Evolutionary conservation across 192 early-diverging fungal species (phyloP), one percentile per base, ranked within the genome.

Genomic region (Diversispora epigaea): DNA sequence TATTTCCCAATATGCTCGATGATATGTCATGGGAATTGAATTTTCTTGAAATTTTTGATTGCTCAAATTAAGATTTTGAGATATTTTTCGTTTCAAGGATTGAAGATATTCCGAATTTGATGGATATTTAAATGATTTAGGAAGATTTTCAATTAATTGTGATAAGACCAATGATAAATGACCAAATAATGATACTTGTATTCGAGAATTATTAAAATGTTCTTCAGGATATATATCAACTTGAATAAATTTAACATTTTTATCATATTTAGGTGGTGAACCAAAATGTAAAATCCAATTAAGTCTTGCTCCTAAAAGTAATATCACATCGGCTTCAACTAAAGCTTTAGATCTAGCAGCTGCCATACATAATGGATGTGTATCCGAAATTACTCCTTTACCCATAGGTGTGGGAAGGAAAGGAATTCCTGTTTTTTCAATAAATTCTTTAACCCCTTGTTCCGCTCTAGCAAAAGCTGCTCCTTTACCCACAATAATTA

Each of bases 261-360:
- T 25, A 22, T 62, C 73, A 78, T 87, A 92, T 25, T 86, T 83
- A 21, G 86, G 86, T 9, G 83, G 61, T 22, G 74, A 69, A 15
- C 91, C 91, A 78, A 89, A 93, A 49, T 92, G 90, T 55, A 93
- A 79, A 32, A 93, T 90, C 91, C 91, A 93, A 78, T 93, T 93
- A 45, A 93, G 64, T 67, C 78, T 77, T 0, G 89, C 91, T 50
- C 91, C 91, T 43, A 92, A 77, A 40, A 93, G 73, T 12, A 93
- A 41, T 4, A 93, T 80, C 19, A 93, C 89, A 73, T 93, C 91
- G 6, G 91, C 87, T 40, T 82, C 80, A n/a, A 77, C 75, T 56
- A 93, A 81, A 10, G 91, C 91, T 17, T 81, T 77, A 7, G 87
- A 89, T 15, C 91, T 79, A 3, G 91, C 91, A 43, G 90, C 86